Base-by-base conservation (phyloP, 768 basidiomycete species). In the Trametes meyenii region DNA sequence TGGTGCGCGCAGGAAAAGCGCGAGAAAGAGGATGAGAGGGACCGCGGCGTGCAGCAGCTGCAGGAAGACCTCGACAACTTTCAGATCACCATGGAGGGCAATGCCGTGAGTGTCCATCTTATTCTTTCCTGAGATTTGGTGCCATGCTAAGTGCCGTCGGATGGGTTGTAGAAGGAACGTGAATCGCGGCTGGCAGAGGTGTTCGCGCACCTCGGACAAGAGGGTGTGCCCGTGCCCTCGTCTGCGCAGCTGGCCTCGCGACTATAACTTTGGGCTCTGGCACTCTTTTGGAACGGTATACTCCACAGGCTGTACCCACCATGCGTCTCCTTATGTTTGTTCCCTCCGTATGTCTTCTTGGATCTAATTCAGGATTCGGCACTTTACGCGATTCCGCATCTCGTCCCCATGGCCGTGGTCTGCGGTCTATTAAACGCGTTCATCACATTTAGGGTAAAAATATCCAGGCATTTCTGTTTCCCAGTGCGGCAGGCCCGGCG, bases 141-240 rank as follows among this genome's bases (percentile, higher is more conserved):
- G 23, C 39, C 39, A 16, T 19, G 16, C 5, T 13, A n/a, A 5
- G 14, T 26, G 12, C 21, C 10, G 26, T 6, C 1, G 5, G 26
- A 3, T 33, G 29, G 4, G 8, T 33, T 36, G 33, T 35, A 65
- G 64, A 50, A 29, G 51, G 64, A 65, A 19, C 60, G 64, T 29
- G 46, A 43, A 5, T 46, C 36, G 36, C 58, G 63, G 36, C 44
- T 64, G 39, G 26, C 55, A 2, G 58, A 56, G 4, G 57, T 51
- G 16, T 24, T 50, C 1, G 49, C 49, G n/a, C 49, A 58, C n/a
- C 43, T 39, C 13, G 56, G 56, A 16, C 17, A 42, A 26, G 39
- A 14, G 8, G 39, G 24, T 26, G 49, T 10, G 5, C 12, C 36
- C 2, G 55, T 49, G 10, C 49, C 56, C 10, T 19, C 48, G 1